Evolutionary conservation across 2,329 filamentous ascomycete genomes (phyloP), one percentile per base, ranked within the genome.

Genomic region (Nemania sp.): DNA sequence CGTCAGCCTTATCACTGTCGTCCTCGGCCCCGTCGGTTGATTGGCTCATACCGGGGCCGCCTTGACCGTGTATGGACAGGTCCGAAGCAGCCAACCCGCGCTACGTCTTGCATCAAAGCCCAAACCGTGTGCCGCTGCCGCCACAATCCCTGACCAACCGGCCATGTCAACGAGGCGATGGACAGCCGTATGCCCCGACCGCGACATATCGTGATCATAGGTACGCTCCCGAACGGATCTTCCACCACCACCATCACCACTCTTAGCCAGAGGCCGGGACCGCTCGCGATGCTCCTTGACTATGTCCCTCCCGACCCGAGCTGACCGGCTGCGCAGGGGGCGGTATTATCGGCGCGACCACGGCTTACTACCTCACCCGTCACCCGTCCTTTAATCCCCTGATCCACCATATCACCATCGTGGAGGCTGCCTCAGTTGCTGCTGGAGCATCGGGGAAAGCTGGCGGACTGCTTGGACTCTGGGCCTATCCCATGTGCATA

Each of bases 401-500:
- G 19, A 81, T 83, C 48, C 90, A 96, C 70, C 86, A 79, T 48
- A 87, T 97, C 65, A 96, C 89, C 1, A 78, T 99, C 24, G 80
- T 97, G 49, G 94, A 99, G 77, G 91, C 94, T 0, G 86, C 85
- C 3, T 80, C 86, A 39, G 86, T 97, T 60, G 94, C 94, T 6
- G 84, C 90, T n/a, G 93, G 90, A 20, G 93, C 94, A 31, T 96
- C 91, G 7, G 94, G 94, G 34, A 97, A 97, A 74, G 93, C 94
- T 0, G 94, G 94, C 14, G 94, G 94, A 1, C 79, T 99, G 4
- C 80, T 99, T 19, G 94, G 87, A 1, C 77, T 92, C 14, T 97
- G 93, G 91, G 94, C 93, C 1, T 97, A 96, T 67, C 94, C 94
- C 0, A 78, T 77, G 52, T 87, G 83, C 64, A 84, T 97, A 33